Conservation (phyloP, 164 flowering plant species). For the Tetrastigma voinierianum region DNA sequence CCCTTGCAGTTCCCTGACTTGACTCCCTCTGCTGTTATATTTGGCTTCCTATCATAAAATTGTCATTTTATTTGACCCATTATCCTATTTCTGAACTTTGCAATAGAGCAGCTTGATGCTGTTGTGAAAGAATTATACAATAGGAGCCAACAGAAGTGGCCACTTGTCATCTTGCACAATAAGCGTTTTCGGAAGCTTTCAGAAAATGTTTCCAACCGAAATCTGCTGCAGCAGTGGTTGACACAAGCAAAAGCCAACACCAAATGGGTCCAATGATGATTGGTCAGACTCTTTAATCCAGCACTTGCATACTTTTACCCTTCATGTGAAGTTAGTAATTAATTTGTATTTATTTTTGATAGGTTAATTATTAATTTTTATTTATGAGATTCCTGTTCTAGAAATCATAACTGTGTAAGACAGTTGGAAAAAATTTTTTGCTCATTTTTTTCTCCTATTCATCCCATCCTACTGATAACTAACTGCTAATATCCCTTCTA, state of each 20-base stretch:
- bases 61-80: neutral
- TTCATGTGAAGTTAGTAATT: neutral
- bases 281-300: conserved; percentile 47
- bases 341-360: neutral
- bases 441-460: neutral
- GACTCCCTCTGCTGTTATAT: neutral
- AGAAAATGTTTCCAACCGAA: conserved; percentile 46
- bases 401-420: too few species aligned
- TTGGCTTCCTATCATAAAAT: neutral
- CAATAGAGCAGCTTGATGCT: conserved; percentile 77
- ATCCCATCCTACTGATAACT: neutral
- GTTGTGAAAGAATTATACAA: conserved; percentile 65
- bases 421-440: neutral
- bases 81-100: conserved; percentile 16
- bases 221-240: conserved; percentile 67
- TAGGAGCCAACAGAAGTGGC: conserved; percentile 59
- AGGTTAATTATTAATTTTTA: neutral
- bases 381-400: too few species aligned
- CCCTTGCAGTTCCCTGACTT: conserved; percentile 6
- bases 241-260: conserved; percentile 63
- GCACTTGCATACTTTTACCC: neutral
- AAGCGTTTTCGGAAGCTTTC: conserved; percentile 56
- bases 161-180: conserved; percentile 72
- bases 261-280: conserved; percentile 94
- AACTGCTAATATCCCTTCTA: neutral